Evolutionary conservation across 192 early-diverging fungal genomes (phyloP).

Genomic region (Phlyctochytrium bullatum): DNA sequence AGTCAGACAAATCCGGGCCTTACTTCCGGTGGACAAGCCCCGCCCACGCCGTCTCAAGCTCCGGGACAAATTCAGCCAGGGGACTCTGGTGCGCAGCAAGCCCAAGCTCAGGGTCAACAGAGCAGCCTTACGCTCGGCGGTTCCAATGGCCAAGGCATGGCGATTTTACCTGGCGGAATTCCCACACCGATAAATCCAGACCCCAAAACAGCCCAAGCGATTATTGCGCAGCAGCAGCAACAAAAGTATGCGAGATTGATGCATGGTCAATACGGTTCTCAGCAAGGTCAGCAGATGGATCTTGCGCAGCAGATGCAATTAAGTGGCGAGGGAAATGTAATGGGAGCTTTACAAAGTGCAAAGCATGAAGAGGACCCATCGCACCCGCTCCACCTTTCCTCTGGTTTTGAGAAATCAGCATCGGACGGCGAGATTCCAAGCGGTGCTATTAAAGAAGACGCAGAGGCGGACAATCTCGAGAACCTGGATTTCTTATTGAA

Average conservation of each 20-base stretch:
- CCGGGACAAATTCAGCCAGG: neutral
- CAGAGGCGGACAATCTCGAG: neutral
- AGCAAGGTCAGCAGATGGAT: neutral
- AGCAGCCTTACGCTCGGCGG: too few species aligned
- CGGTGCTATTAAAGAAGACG: neutral
- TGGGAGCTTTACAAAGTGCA: too few species aligned
- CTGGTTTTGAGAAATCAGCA: neutral
- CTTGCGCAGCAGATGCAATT: too few species aligned
- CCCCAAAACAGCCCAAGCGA: neutral
- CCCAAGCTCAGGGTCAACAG: neutral
- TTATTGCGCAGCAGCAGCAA: slow-evolving; percentile 1
- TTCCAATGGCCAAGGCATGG: neutral
- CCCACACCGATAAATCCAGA: slow-evolving; percentile 1
- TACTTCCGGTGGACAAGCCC: neutral
- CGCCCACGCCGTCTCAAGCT: neutral
- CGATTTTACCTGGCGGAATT: slow-evolving; percentile 2
- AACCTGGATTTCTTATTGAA: neutral
- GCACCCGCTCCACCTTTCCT: neutral
- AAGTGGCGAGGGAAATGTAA: too few species aligned
- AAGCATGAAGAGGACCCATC: neutral
- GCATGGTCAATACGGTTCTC: neutral
- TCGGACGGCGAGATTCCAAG: neutral
- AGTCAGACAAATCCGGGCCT: neutral
- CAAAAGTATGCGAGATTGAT: neutral
- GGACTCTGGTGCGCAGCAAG: neutral